Evolutionary conservation across 2,329 filamentous ascomycete genomes (phyloP).

Genomic region (Pseudogymnoascus sp.): DNA sequence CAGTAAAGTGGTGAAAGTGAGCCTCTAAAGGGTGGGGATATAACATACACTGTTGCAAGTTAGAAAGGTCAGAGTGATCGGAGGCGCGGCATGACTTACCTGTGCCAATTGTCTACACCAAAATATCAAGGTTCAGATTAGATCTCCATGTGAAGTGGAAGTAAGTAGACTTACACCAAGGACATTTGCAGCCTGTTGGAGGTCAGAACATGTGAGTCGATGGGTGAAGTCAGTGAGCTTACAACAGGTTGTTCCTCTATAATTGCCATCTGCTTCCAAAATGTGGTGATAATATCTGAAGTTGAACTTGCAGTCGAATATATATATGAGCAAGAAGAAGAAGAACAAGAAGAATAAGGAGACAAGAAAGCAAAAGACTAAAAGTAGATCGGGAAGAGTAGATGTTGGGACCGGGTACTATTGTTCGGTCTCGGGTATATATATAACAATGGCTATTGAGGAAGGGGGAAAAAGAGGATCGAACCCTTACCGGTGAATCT

Average conservation of each 20-base stretch:
- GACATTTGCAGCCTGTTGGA: not conserved
- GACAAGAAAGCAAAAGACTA: not conserved
- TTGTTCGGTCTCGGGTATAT: not conserved
- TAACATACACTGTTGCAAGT: not conserved
- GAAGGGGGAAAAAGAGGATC: not conserved
- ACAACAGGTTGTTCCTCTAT: slow-evolving; percentile 1
- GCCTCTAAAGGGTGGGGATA: not conserved
- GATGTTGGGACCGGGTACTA: not conserved
- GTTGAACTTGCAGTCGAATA: not conserved
- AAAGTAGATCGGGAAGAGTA: not conserved
- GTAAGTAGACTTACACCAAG: not conserved
- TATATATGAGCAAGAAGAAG: not conserved
- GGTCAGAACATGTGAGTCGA: not conserved
- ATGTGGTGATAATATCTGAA: not conserved
- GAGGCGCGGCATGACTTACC: not conserved
- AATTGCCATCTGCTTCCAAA: not conserved
- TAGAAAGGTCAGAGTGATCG: not conserved
- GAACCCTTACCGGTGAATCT: not conserved
- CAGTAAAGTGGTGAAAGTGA: not conserved
- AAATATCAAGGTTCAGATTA: not conserved
- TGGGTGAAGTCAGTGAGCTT: not conserved
- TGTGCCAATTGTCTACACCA: not conserved
- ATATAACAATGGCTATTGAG: not conserved
- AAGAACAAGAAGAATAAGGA: not conserved
- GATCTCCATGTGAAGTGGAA: not conserved